Conservation (phyloP, 305 asterid genomes). For the Petunia hybrid region DNA sequence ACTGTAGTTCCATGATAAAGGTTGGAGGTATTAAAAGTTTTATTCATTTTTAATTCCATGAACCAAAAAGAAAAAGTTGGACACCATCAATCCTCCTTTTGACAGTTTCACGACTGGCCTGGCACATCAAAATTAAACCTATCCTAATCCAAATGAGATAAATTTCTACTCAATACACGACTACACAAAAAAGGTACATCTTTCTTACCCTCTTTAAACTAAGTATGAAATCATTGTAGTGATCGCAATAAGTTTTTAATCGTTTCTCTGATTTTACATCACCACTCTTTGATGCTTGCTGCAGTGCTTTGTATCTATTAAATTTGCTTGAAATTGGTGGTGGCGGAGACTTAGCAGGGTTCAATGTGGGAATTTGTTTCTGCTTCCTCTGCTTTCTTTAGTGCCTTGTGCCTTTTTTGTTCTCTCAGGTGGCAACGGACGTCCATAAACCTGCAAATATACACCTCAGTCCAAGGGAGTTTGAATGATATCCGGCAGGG, state of each 20-base stretch:
- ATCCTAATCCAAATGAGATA: neutral
- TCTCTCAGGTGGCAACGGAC: conserved; percentile 68
- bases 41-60: neutral
- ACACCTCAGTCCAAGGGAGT: neutral
- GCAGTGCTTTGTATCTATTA: conserved; percentile 60
- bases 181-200: conserved; percentile 28
- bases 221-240: conserved; percentile 61
- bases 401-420: conserved; percentile 58
- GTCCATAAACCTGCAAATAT: conserved; percentile 77
- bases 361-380: conserved; percentile 63
- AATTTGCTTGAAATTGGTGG: conserved; percentile 59
- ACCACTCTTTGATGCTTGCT: conserved; percentile 55
- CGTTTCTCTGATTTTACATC: conserved; percentile 63
- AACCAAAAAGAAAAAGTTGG: neutral
- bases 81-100: neutral
- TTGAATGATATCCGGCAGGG: neutral
- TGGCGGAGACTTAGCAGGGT: conserved; percentile 67
- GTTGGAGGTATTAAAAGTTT: neutral
- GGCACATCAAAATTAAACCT: neutral
- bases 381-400: conserved; percentile 74
- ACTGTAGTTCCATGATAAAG: neutral
- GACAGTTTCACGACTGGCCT: neutral
- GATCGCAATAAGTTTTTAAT: conserved; percentile 52
- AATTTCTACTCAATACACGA: conserved; percentile 7
- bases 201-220: conserved; percentile 59